Conservation (phyloP, 805 yeast genomes). For the Soucietia sequanensis region DNA sequence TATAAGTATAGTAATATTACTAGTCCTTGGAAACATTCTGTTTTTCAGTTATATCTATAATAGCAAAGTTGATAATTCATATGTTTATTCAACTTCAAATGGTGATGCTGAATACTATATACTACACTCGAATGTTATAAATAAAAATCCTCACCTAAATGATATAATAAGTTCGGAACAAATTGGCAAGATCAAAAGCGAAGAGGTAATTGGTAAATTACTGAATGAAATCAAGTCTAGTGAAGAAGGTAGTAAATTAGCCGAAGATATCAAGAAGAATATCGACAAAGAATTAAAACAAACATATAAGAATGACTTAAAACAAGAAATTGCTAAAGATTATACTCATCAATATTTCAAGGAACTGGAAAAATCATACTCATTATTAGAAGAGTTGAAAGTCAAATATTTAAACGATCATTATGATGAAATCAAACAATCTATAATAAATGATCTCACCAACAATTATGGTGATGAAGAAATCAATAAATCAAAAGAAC, state of each 20-base stretch:
- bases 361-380: conserved; percentile 9
- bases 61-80: neutral
- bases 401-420: conserved; percentile 11
- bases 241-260: conserved; percentile 1
- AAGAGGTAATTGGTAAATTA: conserved; percentile 2
- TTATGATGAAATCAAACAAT: conserved; percentile 8
- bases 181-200: conserved; percentile 1
- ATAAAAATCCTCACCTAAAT: neutral
- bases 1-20: no score
- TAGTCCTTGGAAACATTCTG: no score
- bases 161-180: conserved; percentile 1
- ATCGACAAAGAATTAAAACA: conserved; percentile 8
- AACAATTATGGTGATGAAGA: neutral
- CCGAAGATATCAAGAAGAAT: conserved; percentile 2
- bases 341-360: conserved; percentile 11
- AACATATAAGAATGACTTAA: conserved; percentile 7
- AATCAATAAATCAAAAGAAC: neutral
- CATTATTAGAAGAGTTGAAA: conserved; percentile 11
- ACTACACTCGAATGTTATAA: conserved; percentile 1
- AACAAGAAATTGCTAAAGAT: conserved; percentile 6
- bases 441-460: conserved; percentile 9
- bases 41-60: no score
- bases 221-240: neutral
- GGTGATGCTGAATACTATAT: conserved; percentile 5
- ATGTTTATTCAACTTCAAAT: neutral